A percentile compares a stretch with the other conserved stretches of the same genome.
Conservation (phyloP, 176 grass and related monocot genomes). For the bread wheat (Triticum aestivum) region DNA sequence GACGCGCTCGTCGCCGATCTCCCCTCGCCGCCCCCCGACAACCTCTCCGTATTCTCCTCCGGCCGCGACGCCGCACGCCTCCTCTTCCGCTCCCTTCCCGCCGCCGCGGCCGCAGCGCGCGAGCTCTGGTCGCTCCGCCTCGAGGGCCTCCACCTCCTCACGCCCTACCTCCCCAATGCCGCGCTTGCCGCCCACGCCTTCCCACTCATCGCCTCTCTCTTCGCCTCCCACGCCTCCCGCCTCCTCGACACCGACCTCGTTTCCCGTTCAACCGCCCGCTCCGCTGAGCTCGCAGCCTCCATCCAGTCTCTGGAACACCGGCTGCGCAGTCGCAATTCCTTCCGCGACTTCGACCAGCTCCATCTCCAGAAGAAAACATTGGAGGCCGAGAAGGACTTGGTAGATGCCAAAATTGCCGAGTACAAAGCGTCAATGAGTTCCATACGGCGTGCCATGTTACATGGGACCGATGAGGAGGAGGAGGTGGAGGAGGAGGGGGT, state of each 20-base stretch:
- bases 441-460: conserved; percentile 33
- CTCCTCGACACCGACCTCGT: conserved; percentile 46
- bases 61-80: conserved; percentile 44
- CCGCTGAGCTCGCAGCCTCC: conserved; percentile 18
- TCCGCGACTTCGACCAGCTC: conserved; percentile 35
- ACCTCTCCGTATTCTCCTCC: conserved; percentile 30
- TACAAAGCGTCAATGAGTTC: conserved; percentile 54
- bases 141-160: conserved; percentile 62
- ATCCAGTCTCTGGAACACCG: conserved; percentile 27
- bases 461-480: neutral
- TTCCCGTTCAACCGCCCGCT: conserved; percentile 26
- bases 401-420: conserved; percentile 51
- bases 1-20: conserved; percentile 50
- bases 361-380: conserved; percentile 36
- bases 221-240: conserved; percentile 44
- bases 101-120: conserved; percentile 51
- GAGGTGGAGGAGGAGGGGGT: conserved; percentile 22
- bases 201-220: conserved; percentile 46
- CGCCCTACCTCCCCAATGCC: conserved; percentile 11
- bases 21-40: conserved; percentile 2
- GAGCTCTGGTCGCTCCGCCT: conserved; percentile 72
- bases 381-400: conserved; percentile 42
- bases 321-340: conserved; percentile 4
- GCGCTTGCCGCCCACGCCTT: conserved; percentile 28
- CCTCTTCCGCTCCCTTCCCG: conserved; percentile 25